Base-by-base conservation (phyloP, 805 yeast species). In the Candida nemodendra region DNA sequence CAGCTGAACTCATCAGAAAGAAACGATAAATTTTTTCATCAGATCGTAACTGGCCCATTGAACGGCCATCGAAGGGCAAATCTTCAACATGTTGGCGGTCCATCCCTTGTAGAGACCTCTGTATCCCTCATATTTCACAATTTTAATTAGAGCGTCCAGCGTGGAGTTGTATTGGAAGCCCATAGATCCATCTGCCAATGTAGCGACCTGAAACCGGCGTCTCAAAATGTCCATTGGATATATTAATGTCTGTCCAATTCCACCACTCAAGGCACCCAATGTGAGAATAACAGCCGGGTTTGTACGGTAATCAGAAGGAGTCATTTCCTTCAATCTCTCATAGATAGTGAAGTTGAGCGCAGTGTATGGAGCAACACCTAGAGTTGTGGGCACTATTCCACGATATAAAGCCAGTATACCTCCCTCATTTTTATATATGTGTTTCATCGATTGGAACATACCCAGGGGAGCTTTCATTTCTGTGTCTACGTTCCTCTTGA, bases 291-390 rank as follows among this genome's bases (percentile, higher is more conserved):
- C 76, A 26, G 64, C 46, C 3, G 82, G 51, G 41, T 67, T 60
- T 4, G 34, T 36, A 27, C 44, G 53, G 28, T 38, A 32, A 6
- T 42, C 17, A 11, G 23, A 36, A 1, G 71, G 65, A 59, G 74
- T 64, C 36, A 66, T 55, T 42, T 82, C 93, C 45, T 89, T 78
- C 47, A 89, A 56, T 44, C 76, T 79, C 56, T 93, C 98, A 66
- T 90, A 91, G 31, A 88, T 79, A 2, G 96, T 83, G 58, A 91
- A 91, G 62, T 90, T 91, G 36, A 91, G 74, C 4, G 96, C 96
- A 22, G 88, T 96, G 56, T 90, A 93, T 1, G 98, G 97, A 1
- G 96, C 97, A 15, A 93, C 96, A 2, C 98, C 97, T 40, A 86
- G 64, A 1, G 90, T 78, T 0, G 98, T 91, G n/a, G 98, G 96